Conservation (phyloP, 23 red algal genomes). For the Gracilaria gracilis region DNA sequence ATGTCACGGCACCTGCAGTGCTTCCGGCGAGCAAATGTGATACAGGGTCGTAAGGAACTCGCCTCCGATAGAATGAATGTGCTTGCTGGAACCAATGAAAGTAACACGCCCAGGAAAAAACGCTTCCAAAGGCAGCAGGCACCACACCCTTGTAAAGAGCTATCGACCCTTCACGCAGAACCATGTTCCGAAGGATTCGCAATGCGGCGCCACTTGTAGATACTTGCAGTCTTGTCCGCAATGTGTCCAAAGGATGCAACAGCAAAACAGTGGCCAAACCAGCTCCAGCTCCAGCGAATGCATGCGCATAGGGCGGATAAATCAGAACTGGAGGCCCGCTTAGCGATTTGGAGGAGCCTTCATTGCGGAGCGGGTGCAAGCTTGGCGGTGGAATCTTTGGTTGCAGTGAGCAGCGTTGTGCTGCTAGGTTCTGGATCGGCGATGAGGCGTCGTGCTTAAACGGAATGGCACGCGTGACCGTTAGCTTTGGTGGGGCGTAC, state of each 20-base stretch:
- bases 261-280: constrained; percentile 71
- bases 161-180: constrained; percentile 56
- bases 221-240: constrained; percentile 84
- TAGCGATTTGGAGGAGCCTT: not conserved
- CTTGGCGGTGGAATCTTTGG: constrained; percentile 4
- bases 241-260: constrained; percentile 94
- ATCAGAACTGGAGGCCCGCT: not conserved
- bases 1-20: constrained; percentile 79
- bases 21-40: constrained; percentile 75
- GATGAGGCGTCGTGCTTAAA: not conserved
- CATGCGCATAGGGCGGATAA: constrained; percentile 73
- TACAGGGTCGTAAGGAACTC: constrained; percentile 7
- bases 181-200: constrained; percentile 64
- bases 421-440: not conserved
- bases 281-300: constrained; percentile 71
- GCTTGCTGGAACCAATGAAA: constrained; percentile 89
- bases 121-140: constrained; percentile 85
- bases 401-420: not conserved
- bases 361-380: not conserved
- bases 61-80: not conserved
- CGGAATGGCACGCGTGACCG: not conserved
- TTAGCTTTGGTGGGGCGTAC: not conserved
- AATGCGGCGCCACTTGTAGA: constrained; percentile 23
- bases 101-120: constrained; percentile 90
- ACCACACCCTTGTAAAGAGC: constrained; percentile 84